Conservation (phyloP, 352 stramenopile species). For the Globisporangium recalcitrans region DNA sequence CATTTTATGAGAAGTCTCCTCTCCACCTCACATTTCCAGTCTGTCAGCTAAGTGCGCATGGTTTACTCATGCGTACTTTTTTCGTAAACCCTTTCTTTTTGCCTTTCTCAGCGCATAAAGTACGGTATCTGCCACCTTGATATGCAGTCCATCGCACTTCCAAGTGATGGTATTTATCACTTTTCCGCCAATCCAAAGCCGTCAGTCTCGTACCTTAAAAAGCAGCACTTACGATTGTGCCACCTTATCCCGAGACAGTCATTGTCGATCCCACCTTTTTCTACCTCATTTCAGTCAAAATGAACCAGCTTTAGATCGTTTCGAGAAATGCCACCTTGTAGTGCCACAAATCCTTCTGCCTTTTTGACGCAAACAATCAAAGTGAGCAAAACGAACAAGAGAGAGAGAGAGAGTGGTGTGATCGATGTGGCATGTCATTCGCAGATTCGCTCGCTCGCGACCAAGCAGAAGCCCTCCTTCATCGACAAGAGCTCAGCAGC, state of each 20-base stretch:
- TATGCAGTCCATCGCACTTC: neutral
- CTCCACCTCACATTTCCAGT: conserved; percentile 7
- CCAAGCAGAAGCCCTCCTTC: conserved; percentile 10
- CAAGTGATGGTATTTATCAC: neutral
- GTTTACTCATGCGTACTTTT: neutral
- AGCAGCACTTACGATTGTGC: neutral
- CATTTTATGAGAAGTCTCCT: neutral
- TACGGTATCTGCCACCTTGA: neutral
- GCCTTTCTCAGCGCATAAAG: neutral
- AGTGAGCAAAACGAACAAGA: too few species aligned
- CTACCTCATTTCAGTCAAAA: neutral
- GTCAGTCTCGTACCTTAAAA: too few species aligned
- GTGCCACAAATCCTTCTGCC: neutral
- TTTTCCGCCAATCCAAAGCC: conserved; percentile 3
- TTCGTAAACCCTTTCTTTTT: neutral
- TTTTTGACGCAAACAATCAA: conserved; percentile 6
- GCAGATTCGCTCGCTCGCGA: conserved; percentile 23
- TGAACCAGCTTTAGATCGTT: neutral
- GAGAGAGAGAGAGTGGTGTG: too few species aligned
- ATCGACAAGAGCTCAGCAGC: neutral
- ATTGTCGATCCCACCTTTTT: neutral
- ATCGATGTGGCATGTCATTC: conserved; percentile 22
- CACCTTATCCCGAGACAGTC: neutral
- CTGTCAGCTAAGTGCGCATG: neutral
- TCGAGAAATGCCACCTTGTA: neutral